Percentiles rank a stretch among this genome's conserved stretches.
Conservation (phyloP, 192 early-diverging fungal species). For the Globomyces pollinis-pini region DNA sequence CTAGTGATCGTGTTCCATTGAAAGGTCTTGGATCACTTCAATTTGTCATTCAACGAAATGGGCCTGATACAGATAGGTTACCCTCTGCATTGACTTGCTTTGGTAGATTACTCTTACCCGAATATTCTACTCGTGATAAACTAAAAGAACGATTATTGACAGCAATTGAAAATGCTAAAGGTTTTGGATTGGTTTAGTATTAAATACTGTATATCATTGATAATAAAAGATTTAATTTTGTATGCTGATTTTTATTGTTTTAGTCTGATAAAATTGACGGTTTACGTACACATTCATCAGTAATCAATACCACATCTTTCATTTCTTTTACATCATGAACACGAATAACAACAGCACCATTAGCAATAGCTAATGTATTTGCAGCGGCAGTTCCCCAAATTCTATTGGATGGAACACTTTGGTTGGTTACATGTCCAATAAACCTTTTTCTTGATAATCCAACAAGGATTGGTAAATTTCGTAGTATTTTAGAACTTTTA, state of each 20-base stretch:
- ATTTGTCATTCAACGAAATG: constrained; percentile 95
- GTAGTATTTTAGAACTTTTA: constrained; percentile 35
- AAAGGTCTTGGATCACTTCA: constrained; percentile 68
- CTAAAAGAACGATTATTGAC: constrained; percentile 68
- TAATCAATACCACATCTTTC: constrained; percentile 75
- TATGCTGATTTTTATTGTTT: background rate
- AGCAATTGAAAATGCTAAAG: constrained; percentile 86
- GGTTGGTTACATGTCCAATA: constrained; percentile 67
- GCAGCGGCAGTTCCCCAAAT: constrained; percentile 88
- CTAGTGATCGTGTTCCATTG: constrained; percentile 80
- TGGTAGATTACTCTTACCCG: constrained; percentile 77
- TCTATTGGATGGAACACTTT: constrained; percentile 58
- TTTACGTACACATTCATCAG: constrained; percentile 46
- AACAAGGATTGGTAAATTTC: constrained; percentile 78
- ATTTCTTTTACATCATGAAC: constrained; percentile 97
- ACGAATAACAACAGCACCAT: constrained; percentile 73
- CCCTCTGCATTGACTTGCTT: constrained; percentile 92
- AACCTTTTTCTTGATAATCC: constrained; percentile 90
- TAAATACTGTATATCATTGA: background rate
- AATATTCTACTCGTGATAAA: constrained; percentile 66
- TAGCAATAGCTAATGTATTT: constrained; percentile 69
- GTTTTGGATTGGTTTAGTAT: constrained; percentile 81
- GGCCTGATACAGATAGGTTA: constrained; percentile 76
- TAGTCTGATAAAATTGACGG: background rate
- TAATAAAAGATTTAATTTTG: background rate